Evolutionary conservation across 2,329 filamentous ascomycete genomes (phyloP).

Genomic region (Metarhizium brunneum): DNA sequence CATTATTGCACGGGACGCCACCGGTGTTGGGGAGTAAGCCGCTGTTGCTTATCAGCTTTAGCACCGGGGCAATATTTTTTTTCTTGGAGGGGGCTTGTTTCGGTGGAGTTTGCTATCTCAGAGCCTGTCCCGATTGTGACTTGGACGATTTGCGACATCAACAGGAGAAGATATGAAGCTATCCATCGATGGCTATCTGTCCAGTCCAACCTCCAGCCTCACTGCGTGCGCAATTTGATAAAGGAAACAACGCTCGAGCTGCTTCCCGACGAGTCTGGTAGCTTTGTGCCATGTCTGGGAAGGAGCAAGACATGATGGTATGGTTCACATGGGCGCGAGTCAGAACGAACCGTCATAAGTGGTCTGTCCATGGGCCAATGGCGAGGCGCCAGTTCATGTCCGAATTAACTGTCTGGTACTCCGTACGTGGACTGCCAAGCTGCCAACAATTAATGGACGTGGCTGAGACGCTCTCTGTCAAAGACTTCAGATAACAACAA

Average conservation of each 20-base stretch:
- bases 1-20: too few species aligned
- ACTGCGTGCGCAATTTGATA: background rate
- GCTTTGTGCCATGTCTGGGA: background rate
- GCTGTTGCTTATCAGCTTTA: background rate
- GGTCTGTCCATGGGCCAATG: background rate
- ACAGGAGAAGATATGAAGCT: background rate
- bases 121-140: background rate
- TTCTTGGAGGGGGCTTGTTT: background rate
- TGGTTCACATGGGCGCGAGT: background rate
- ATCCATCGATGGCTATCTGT: too few species aligned
- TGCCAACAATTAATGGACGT: background rate
- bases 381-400: background rate
- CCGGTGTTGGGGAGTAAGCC: background rate
- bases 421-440: background rate
- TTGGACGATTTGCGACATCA: background rate
- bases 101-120: background rate
- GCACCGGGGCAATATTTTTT: too few species aligned
- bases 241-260: background rate
- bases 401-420: background rate
- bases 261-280: too few species aligned
- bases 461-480: background rate
- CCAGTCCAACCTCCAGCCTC: too few species aligned
- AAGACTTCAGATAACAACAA: background rate
- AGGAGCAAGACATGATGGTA: background rate
- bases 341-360: background rate